Base-by-base conservation (phyloP, 441 rosid genomes). In the Arabidopsis lyrata region DNA sequence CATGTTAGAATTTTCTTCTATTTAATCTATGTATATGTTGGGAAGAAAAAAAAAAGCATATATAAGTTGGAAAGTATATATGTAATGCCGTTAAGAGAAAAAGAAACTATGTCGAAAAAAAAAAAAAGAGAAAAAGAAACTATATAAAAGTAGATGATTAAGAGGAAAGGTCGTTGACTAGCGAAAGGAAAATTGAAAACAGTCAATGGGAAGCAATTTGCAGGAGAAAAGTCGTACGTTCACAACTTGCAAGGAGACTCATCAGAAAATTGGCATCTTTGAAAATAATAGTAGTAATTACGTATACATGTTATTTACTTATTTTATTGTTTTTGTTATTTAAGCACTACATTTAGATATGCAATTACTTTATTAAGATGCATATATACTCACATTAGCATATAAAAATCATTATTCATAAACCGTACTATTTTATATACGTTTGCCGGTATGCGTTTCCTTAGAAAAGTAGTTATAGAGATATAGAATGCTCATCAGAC, bases 331-430 rank as follows among this genome's bases (percentile, higher is more conserved):
- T 66, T 14, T 72, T 54, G 64, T 63, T 76, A 48, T 49, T 44
- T 53, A 47, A 44, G 73, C 73, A 77, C 73, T 72, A 59, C 16
- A 62, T 36, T 58, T 44, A 66, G 77, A 72, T 77, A 77, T 53
- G 80, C 18, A 59, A 34, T 60, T 77, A 52, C 80, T 77, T 77
- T 72, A 77, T 29, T 14, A 35, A 77, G 77, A 77, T 72, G 66
- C 80, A 77, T 72, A 77, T 72, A 77, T 77, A 50, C 73, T 77
- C 53, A 57, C 44, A 56, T 65, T 22, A 22, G 24, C 24, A 64
- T 69, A 31, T 14, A 18, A 64, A 62, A 52, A 67, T 38, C 41
- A 47, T 29, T 39, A 38, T 10, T 13, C 16, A 24, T 55, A 36
- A 45, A 38, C 42, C 48, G 39, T 39, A 29, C 2, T 71, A 67